These are phyloP conservation scores for Coemansia sp. DNA, from an alignment of 192 early-diverging fungal genomes.

Conservation along the genomic window DNA sequence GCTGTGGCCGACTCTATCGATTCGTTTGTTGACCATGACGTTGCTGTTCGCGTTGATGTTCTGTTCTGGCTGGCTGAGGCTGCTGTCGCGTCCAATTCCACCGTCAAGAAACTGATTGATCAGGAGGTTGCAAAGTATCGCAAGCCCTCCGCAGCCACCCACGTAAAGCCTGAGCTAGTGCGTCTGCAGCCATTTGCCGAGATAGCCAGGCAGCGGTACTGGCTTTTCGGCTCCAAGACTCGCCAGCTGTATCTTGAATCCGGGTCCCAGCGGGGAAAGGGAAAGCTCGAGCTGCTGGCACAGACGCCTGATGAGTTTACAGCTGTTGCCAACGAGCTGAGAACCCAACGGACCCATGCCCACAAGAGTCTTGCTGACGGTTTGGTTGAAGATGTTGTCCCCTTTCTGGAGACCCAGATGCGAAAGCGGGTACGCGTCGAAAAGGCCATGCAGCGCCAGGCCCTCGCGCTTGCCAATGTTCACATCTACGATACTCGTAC, in stretches of 20 bases:
- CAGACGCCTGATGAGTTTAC: slow-evolving; percentile 40
- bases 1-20: slow-evolving; percentile 45
- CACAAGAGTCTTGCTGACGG: slow-evolving; percentile 35
- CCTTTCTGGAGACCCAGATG: slow-evolving; percentile 31
- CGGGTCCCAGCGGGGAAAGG: slow-evolving; percentile 28
- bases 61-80: slow-evolving; percentile 47
- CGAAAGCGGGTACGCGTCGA: slow-evolving; percentile 36
- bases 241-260: slow-evolving; percentile 45
- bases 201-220: slow-evolving; percentile 53
- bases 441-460: slow-evolving; percentile 38
- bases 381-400: slow-evolving; percentile 29
- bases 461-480: slow-evolving; percentile 36
- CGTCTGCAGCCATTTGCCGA: slow-evolving; percentile 45
- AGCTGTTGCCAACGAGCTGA: slow-evolving; percentile 20
- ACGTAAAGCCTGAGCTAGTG: slow-evolving; percentile 7
- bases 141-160: slow-evolving; percentile 15
- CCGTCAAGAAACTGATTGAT: slow-evolving; percentile 38
- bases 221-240: slow-evolving; percentile 50
- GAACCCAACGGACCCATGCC: slow-evolving; percentile 22
- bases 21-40: slow-evolving; percentile 23
- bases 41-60: slow-evolving; percentile 43
- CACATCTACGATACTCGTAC: slow-evolving; percentile 54
- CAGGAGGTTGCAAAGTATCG: slow-evolving; percentile 26
- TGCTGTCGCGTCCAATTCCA: slow-evolving; percentile 37
- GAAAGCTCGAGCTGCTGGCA: slow-evolving; percentile 43